Evolutionary conservation across 371 early-diverging fungal genomes (phyloP).

Genomic region (Rhizomucor pusillus): DNA sequence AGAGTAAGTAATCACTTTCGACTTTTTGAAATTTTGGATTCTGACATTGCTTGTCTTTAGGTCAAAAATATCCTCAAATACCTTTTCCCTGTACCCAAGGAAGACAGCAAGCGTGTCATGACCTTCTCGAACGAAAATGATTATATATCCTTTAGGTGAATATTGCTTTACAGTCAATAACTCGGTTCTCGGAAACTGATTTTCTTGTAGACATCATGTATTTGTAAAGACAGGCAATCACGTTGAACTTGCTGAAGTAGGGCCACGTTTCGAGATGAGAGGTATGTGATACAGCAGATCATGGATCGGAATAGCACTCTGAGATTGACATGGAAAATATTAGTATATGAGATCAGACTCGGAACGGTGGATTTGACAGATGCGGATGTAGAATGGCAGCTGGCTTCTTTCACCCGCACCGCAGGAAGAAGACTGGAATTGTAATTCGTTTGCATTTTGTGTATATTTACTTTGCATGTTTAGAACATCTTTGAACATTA

Average conservation of each 20-base stretch:
- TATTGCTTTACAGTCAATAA: neutral
- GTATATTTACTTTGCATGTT: conserved; percentile 1
- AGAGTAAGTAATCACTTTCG: conserved; percentile 51
- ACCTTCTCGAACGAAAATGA: conserved; percentile 96
- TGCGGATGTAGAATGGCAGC: conserved; percentile 98
- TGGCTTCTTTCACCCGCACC: conserved; percentile 94
- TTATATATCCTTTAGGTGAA: conserved; percentile 91
- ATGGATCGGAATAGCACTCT: too few species aligned
- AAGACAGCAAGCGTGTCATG: conserved; percentile 94
- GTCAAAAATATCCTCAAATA: conserved; percentile 89
- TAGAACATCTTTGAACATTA: too few species aligned
- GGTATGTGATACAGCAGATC: conserved; percentile 53
- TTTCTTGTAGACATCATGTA: conserved; percentile 94
- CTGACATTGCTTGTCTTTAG: conserved; percentile 21
- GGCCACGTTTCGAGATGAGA: conserved; percentile 97
- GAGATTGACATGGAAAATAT: neutral
- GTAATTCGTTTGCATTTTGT: conserved; percentile 25
- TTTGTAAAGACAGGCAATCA: conserved; percentile 86
- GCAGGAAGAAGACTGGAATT: conserved; percentile 87
- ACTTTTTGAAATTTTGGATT: too few species aligned
- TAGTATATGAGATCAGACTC: conserved; percentile 91
- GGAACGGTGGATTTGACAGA: conserved; percentile 95
- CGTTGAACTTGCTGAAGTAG: conserved; percentile 94
- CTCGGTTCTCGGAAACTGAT: too few species aligned
- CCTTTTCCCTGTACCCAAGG: conserved; percentile 96